These are phyloP conservation scores for Canna indica DNA, from an alignment of 176 grass and related monocot genomes.

Conservation along the genomic window DNA sequence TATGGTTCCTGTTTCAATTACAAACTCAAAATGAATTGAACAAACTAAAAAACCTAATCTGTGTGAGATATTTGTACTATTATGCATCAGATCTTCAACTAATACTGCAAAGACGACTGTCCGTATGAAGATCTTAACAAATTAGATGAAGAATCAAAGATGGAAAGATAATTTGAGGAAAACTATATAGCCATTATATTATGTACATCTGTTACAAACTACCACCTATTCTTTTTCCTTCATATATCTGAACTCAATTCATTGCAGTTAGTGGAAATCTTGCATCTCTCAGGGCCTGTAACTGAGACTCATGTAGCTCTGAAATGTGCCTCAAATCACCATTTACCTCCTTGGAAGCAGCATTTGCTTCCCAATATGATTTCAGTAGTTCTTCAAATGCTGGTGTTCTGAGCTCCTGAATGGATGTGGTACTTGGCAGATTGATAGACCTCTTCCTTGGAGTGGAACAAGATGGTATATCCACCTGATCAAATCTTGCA, in stretches of 20 bases:
- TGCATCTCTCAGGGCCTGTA: slow-evolving; percentile 29
- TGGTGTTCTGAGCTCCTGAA: slow-evolving; percentile 75
- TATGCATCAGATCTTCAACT: too few species aligned
- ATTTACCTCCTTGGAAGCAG: slow-evolving; percentile 52
- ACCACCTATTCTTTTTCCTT: not conserved
- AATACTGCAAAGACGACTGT: too few species aligned
- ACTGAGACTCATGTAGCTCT: slow-evolving; percentile 4
- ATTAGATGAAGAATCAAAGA: not conserved
- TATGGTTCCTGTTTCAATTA: too few species aligned
- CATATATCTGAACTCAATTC: not conserved
- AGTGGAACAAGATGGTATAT: slow-evolving; percentile 79
- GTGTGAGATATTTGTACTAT: too few species aligned
- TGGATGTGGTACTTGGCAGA: slow-evolving; percentile 52
- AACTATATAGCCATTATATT: not conserved
- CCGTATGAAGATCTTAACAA: not conserved
- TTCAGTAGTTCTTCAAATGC: slow-evolving; percentile 70
- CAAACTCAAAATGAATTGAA: too few species aligned
- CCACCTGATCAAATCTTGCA: slow-evolving; percentile 35
- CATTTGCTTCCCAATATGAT: slow-evolving; percentile 46
- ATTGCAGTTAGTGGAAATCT: slow-evolving; percentile 46
- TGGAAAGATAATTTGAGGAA: not conserved
- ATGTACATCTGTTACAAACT: not conserved
- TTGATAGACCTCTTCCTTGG: slow-evolving; percentile 63
- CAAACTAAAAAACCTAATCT: too few species aligned
- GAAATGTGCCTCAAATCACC: slow-evolving; percentile 47